These are phyloP conservation scores for Hypsizygus marmoreus DNA, from an alignment of 768 basidiomycete species.

Conservation along the genomic window DNA sequence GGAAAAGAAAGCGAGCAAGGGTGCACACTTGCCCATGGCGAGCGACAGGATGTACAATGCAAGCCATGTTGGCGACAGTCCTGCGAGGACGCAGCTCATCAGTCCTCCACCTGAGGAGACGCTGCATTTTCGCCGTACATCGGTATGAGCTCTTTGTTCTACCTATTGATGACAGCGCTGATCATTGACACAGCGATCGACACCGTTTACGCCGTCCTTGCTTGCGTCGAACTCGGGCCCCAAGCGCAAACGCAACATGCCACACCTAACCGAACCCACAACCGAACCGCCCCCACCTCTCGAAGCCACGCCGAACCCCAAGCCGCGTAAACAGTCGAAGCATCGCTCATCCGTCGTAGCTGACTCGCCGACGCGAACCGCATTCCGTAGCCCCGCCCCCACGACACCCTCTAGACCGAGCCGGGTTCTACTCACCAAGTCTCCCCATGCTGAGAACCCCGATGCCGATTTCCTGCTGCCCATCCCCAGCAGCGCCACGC, in stretches of 20 bases:
- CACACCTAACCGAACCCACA: slow-evolving; percentile 17
- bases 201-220: slow-evolving; percentile 22
- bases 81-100: slow-evolving; percentile 38
- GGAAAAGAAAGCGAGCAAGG: background rate
- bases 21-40: slow-evolving; percentile 18
- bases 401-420: slow-evolving; percentile 25
- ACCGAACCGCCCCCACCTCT: slow-evolving; percentile 24
- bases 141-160: slow-evolving; percentile 11
- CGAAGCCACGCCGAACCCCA: slow-evolving; percentile 61
- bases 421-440: slow-evolving; percentile 28
- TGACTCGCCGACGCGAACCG: slow-evolving; percentile 31
- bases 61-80: slow-evolving; percentile 3
- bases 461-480: slow-evolving; percentile 51
- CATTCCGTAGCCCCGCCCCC: slow-evolving; percentile 11
- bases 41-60: slow-evolving; percentile 20
- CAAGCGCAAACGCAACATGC: slow-evolving; percentile 43
- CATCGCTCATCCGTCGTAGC: slow-evolving; percentile 15
- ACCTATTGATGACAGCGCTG: slow-evolving; percentile 7
- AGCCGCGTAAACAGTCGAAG: slow-evolving; percentile 52
- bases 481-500: slow-evolving; percentile 22
- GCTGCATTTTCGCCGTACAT: slow-evolving; percentile 30
- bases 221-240: slow-evolving; percentile 19
- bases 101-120: slow-evolving; percentile 68
- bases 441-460: slow-evolving; percentile 50
- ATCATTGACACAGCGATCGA: slow-evolving; percentile 16